Percentiles rank a stretch among this genome's conserved stretches.
Evolutionary conservation across 345 rosid species (phyloP).

Genomic region (Boechera retrofracta): DNA sequence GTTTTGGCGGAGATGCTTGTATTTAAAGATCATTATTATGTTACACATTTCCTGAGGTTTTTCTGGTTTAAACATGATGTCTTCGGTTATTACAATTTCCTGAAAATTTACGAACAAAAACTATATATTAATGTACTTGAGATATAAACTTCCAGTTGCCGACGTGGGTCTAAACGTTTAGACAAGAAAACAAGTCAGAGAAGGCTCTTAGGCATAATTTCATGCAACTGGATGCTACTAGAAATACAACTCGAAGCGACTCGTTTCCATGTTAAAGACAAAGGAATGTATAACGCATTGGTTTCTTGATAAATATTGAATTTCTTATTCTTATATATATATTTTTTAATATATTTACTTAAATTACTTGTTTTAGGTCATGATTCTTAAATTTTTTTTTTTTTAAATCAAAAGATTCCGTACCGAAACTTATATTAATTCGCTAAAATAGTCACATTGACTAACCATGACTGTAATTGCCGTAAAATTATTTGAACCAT

Average conservation of each 20-base stretch:
- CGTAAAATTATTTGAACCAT: neutral
- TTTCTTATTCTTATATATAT: too few relatives aligned
- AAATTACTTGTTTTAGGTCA: too few relatives aligned
- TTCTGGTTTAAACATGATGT: neutral
- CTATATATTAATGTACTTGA: neutral
- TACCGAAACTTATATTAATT: too few relatives aligned
- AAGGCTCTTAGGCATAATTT: neutral
- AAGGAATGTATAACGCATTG: too few relatives aligned
- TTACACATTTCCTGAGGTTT: neutral
- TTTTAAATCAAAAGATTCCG: too few relatives aligned
- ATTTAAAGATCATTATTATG: conserved; percentile 17
- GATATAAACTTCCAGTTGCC: neutral
- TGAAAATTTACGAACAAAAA: neutral
- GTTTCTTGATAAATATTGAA: too few relatives aligned
- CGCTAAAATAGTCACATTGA: too few relatives aligned
- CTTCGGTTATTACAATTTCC: neutral
- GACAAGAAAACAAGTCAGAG: neutral
- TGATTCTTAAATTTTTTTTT: too few relatives aligned
- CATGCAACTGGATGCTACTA: neutral
- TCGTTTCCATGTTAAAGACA: too few relatives aligned
- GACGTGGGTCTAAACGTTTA: neutral
- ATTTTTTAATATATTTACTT: too few relatives aligned
- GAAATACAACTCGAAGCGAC: neutral
- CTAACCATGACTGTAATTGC: too few relatives aligned
- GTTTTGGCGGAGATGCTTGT: conserved; percentile 22